Evolutionary conservation across 73 alveolate species (phyloP).

Genomic region (Paraurostyla sp.): DNA sequence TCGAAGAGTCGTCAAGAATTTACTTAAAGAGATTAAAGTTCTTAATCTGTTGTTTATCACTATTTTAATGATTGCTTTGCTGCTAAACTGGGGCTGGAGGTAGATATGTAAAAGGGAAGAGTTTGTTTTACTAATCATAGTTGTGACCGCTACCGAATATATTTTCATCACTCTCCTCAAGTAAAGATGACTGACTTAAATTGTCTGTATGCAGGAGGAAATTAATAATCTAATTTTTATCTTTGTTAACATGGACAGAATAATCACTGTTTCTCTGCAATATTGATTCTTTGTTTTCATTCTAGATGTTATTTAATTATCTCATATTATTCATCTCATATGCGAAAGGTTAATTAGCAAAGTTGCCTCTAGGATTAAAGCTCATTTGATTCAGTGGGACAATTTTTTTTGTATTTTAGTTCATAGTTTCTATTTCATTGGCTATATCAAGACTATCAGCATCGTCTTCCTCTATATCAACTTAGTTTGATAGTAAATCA

Average conservation of each 20-base stretch:
- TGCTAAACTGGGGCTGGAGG: conserved; percentile 16
- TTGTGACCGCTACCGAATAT: no score
- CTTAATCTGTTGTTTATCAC: background rate
- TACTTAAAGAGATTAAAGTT: background rate
- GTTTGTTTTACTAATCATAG: background rate
- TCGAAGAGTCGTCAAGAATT: background rate
- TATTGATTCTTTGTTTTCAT: background rate
- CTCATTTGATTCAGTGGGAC: conserved; percentile 1
- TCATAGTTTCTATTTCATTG: background rate
- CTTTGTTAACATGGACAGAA: background rate
- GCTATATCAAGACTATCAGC: background rate
- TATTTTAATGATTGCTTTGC: background rate
- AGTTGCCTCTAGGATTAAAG: background rate
- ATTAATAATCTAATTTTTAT: background rate
- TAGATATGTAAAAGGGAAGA: conserved; percentile 1
- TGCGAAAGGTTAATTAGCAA: background rate
- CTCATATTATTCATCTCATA: background rate
- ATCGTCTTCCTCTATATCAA: background rate
- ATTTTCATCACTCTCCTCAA: background rate
- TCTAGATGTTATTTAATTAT: background rate
- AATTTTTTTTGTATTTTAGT: background rate
- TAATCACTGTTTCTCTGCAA: background rate
- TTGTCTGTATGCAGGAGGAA: background rate
- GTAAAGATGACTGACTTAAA: background rate
- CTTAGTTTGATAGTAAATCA: background rate